Base-by-base conservation (phyloP, 768 basidiomycete genomes). In the Cantharellus anzutake region DNA sequence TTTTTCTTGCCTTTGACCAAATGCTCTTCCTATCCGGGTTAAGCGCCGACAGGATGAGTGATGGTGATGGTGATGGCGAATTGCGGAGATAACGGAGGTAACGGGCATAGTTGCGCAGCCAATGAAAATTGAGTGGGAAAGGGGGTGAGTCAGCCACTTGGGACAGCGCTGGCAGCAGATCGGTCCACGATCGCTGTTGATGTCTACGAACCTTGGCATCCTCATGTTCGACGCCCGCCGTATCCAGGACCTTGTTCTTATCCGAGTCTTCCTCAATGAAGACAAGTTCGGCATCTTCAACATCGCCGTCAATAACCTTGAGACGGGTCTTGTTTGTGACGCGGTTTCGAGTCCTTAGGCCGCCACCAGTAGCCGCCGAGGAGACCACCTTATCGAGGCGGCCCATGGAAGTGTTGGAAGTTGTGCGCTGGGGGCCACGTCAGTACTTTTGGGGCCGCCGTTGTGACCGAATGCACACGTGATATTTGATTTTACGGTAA, bases 241-340 rank as follows among this genome's bases (percentile, higher is more conserved):
- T 88, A 41, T 73, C 82, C 64, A 89, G 80, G 63, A 83, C 80
- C 70, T 81, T 78, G 66, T 83, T 84, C 76, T 84, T 85, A 74
- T 86, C 84, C 66, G 87, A 84, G 66, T 91, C 88, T 67, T 90
- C 89, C 55, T 87, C 86, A 41, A 60, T 58, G 64, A 86, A 80
- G 60, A 86, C 78, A 64, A 86, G 73, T 44, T 82, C 76, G 68
- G 88, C 87, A 40, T 80, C 82, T 67, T 90, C 87, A 74, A 86
- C 78, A 70, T 79, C 80, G 62, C 86, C 88, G 70, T 81, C 80
- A 68, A 82, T 73, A 74, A 91, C 81, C 75, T 80, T 85, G 68
- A 91, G 84, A 62, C 86, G 81, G 66, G 85, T 87, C 77, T 91
- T 91, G 76, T 90, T 88, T 70, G 86, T 91, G 74, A 91, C 83